These are phyloP conservation scores for Colletotrichum karsti DNA, from an alignment of 2,329 filamentous ascomycete species.

Conservation along the genomic window DNA sequence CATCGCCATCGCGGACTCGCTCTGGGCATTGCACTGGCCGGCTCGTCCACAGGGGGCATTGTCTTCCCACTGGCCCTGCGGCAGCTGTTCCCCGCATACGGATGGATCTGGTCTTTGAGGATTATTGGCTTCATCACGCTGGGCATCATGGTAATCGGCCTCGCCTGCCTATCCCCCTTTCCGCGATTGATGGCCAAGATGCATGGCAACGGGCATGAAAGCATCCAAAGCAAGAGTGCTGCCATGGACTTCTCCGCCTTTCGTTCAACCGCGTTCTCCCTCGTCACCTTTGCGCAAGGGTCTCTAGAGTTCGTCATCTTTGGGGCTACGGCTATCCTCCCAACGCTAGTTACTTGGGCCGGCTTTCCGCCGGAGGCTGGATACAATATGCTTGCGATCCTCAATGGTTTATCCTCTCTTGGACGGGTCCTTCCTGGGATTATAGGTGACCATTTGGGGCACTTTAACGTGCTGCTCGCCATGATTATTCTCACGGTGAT, in stretches of 20 bases:
- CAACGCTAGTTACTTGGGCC: slow-evolving; percentile 49
- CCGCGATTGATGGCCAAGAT: slow-evolving; percentile 30
- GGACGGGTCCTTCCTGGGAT: slow-evolving; percentile 55
- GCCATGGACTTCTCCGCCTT: slow-evolving; percentile 52
- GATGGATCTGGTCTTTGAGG: slow-evolving; percentile 43
- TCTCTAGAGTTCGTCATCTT: slow-evolving; percentile 59
- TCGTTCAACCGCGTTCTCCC: slow-evolving; percentile 46
- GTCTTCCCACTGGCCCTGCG: slow-evolving; percentile 43
- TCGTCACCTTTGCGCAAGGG: slow-evolving; percentile 51
- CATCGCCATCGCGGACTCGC: slow-evolving; percentile 31
- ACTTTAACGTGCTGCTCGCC: slow-evolving; percentile 52
- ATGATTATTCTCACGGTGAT: slow-evolving; percentile 30
- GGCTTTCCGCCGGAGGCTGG: slow-evolving; percentile 46
- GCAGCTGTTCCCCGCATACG: slow-evolving; percentile 34
- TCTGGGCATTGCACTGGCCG: slow-evolving; percentile 32
- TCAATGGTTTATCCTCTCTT: slow-evolving; percentile 51
- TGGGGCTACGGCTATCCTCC: slow-evolving; percentile 52
- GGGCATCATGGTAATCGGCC: slow-evolving; percentile 34
- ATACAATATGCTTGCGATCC: slow-evolving; percentile 52
- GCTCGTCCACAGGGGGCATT: slow-evolving; percentile 35
- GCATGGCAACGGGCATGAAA: too few relatives aligned
- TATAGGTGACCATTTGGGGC: slow-evolving; percentile 49
- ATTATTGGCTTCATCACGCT: slow-evolving; percentile 38
- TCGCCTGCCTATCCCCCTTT: slow-evolving; percentile 44
- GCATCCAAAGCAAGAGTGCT: too few relatives aligned